These are phyloP conservation scores for Schizochytrium sp. DNA, from an alignment of 108 stramenopile species.

Conservation along the genomic window DNA sequence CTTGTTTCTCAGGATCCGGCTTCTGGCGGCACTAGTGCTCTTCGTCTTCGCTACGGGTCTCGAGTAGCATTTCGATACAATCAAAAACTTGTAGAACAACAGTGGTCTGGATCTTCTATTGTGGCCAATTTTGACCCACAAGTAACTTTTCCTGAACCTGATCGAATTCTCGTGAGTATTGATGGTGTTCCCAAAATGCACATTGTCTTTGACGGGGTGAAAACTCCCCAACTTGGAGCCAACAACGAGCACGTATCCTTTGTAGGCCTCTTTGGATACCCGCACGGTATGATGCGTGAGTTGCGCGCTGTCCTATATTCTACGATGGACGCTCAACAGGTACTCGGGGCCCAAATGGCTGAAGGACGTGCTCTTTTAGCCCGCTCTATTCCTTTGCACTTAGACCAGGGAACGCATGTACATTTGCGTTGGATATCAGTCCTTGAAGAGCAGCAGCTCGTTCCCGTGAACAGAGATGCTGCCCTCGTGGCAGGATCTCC, in stretches of 20 bases:
- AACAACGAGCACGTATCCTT: neutral
- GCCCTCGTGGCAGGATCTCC: neutral
- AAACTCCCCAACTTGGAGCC: neutral
- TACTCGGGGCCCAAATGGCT: neutral
- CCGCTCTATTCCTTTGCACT: neutral
- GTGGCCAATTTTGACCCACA: too few species aligned
- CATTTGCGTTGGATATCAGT: slow-evolving; percentile 3
- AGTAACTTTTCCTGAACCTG: neutral
- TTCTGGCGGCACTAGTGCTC: too few species aligned
- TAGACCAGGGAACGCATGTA: neutral
- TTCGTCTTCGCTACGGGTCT: too few species aligned
- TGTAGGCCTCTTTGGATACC: slow-evolving; percentile 30
- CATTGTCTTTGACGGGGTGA: neutral
- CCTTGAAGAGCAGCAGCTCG: neutral
- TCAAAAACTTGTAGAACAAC: too few species aligned
- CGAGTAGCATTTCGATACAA: too few species aligned
- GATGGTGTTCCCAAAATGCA: neutral
- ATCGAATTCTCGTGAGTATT: neutral
- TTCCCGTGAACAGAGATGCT: neutral
- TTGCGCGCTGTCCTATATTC: neutral
- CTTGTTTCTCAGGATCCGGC: too few species aligned
- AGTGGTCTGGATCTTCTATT: too few species aligned
- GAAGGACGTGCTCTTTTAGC: neutral
- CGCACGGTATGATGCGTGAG: neutral
- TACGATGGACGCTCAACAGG: neutral